A percentile compares a stretch with the other conserved stretches of the same genome.
Conservation (phyloP, 192 early-diverging fungal genomes). For the Pilaira anomala region DNA sequence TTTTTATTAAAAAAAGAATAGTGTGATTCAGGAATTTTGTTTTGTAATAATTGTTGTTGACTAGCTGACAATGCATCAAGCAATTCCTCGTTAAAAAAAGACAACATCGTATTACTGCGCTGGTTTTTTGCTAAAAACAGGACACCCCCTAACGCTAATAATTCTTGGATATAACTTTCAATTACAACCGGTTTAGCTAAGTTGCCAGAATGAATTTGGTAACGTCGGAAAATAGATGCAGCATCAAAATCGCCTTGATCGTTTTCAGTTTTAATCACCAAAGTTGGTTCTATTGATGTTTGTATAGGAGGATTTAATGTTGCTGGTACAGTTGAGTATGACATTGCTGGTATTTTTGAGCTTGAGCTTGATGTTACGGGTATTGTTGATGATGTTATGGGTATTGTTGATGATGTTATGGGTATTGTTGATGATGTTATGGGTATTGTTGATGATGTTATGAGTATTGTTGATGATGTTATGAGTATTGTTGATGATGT, state of each 20-base stretch:
- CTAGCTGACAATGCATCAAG: not conserved
- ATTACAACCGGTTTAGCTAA: not conserved
- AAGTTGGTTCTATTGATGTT: too few relatives aligned
- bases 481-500: too few relatives aligned
- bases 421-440: not conserved
- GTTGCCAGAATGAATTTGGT: conserved; percentile 2
- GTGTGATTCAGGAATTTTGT: not conserved
- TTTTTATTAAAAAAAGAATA: conserved; percentile 2
- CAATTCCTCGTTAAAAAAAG: conserved; percentile 1
- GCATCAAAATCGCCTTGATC: conserved; percentile 1
- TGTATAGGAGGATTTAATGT: not conserved
- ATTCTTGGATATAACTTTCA: conserved; percentile 13
- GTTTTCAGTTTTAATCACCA: too few relatives aligned
- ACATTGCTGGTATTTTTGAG: not conserved
- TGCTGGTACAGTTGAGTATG: not conserved
- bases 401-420: not conserved
- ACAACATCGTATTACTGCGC: not conserved
- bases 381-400: not conserved
- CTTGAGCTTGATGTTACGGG: not conserved
- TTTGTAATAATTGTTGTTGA: conserved; percentile 5
- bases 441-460: not conserved
- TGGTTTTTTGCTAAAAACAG: conserved; percentile 14
- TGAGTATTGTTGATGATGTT: too few relatives aligned
- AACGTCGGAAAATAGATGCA: conserved; percentile 11
- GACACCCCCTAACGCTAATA: conserved; percentile 13